Percentiles rank a stretch among this genome's conserved stretches.
These are phyloP conservation scores for Apiotrichum sp. DNA, from an alignment of 1,284 basidiomycete species.

Conservation along the genomic window DNA sequence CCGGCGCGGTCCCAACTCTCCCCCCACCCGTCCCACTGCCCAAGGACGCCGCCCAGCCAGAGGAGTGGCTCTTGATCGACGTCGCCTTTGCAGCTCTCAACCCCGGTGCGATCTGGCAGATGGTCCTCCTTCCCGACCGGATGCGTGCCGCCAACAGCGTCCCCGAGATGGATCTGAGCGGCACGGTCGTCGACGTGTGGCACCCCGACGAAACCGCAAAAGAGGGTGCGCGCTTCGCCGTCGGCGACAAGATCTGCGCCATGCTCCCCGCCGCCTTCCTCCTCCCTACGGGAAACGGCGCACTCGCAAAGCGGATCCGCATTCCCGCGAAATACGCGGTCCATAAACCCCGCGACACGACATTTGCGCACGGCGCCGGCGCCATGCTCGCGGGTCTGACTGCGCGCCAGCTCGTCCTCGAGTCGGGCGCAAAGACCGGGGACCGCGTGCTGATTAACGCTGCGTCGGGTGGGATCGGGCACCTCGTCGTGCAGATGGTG, in stretches of 20 bases:
- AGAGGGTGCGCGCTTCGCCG: background rate
- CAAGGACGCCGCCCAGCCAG: background rate
- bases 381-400: slow-evolving; percentile 6
- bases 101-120: slow-evolving; percentile 9
- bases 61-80: slow-evolving; percentile 11
- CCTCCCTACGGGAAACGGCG: slow-evolving; percentile 6
- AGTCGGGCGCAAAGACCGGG: background rate
- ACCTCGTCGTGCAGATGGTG: slow-evolving; percentile 57
- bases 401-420: slow-evolving; percentile 6
- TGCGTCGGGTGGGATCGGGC: slow-evolving; percentile 53
- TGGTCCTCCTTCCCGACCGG: background rate
- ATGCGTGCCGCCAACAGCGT: background rate
- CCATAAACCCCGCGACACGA: background rate
- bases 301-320: slow-evolving; percentile 5
- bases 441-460: slow-evolving; percentile 11
- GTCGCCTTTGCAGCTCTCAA: slow-evolving; percentile 9
- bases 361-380: background rate
- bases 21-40: slow-evolving; percentile 8
- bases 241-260: slow-evolving; percentile 8
- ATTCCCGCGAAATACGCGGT: slow-evolving; percentile 7
- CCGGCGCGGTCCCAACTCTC: background rate
- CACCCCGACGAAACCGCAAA: background rate
- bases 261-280: slow-evolving; percentile 5
- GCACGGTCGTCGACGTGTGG: slow-evolving; percentile 14
- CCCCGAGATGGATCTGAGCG: slow-evolving; percentile 13